These are phyloP conservation scores for Capronia epimyces DNA, from an alignment of 2,329 filamentous ascomycete genomes.

Conservation along the genomic window DNA sequence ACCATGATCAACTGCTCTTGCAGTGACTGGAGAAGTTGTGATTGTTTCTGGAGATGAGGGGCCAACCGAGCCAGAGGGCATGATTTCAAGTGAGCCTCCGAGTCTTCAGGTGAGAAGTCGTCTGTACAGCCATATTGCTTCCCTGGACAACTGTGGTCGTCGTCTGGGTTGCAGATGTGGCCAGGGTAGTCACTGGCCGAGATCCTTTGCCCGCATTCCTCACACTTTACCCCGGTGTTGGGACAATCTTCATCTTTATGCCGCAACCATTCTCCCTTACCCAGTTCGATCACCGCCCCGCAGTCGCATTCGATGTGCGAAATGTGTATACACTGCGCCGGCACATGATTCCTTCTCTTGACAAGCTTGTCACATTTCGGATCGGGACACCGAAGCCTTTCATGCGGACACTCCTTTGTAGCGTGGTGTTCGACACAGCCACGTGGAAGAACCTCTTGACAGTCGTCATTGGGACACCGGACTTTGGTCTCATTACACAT, in stretches of 20 bases:
- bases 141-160: slow-evolving; percentile 25
- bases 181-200: slow-evolving; percentile 21
- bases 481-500: slow-evolving; percentile 59
- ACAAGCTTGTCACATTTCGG: slow-evolving; percentile 48
- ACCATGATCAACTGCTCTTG: slow-evolving; percentile 42
- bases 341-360: slow-evolving; percentile 49
- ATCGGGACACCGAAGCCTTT: slow-evolving; percentile 49
- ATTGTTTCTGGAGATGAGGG: slow-evolving; percentile 42
- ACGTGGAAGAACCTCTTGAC: slow-evolving; percentile 49
- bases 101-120: slow-evolving; percentile 35
- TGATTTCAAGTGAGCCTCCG: slow-evolving; percentile 41
- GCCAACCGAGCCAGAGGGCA: slow-evolving; percentile 49
- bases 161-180: slow-evolving; percentile 30
- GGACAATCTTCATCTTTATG: slow-evolving; percentile 29
- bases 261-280: slow-evolving; percentile 26
- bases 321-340: slow-evolving; percentile 26
- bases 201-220: slow-evolving; percentile 20
- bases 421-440: slow-evolving; percentile 56
- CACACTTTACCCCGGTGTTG: slow-evolving; percentile 20
- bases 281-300: slow-evolving; percentile 27
- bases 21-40: slow-evolving; percentile 40
- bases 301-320: slow-evolving; percentile 29
- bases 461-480: slow-evolving; percentile 56
- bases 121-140: slow-evolving; percentile 40
- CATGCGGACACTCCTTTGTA: slow-evolving; percentile 55